Evolutionary conservation across 192 early-diverging fungal genomes (phyloP).

Genomic region (Coemansia erecta): DNA sequence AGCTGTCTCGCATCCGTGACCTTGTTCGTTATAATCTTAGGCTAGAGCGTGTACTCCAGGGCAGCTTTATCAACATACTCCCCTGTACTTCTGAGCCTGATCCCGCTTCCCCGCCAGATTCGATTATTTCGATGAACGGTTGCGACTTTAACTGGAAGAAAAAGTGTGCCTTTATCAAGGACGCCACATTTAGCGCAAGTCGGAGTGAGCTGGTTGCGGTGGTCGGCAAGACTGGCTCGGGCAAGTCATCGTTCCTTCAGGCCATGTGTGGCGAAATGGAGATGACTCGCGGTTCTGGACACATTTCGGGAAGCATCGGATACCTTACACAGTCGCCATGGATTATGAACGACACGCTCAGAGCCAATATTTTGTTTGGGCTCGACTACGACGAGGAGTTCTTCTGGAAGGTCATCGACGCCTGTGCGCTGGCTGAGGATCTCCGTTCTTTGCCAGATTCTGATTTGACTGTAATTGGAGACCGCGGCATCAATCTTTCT

Average conservation of each 20-base stretch:
- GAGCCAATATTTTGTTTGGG: conserved; percentile 80
- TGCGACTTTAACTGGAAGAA: conserved; percentile 21
- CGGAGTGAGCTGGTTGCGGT: conserved; percentile 50
- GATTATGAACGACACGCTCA: conserved; percentile 57
- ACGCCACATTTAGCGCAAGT: conserved; percentile 6
- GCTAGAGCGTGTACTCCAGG: conserved; percentile 22
- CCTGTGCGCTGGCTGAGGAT: conserved; percentile 64
- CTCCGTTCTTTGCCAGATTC: conserved; percentile 58
- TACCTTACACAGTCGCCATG: conserved; percentile 25
- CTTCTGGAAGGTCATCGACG: conserved; percentile 62
- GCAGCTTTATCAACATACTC: conserved; percentile 26
- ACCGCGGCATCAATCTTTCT: conserved; percentile 68
- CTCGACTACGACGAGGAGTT: conserved; percentile 53
- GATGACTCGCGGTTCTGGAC: conserved; percentile 27
- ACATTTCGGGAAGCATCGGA: conserved; percentile 16
- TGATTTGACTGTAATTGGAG: conserved; percentile 70
- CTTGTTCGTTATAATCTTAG: neutral
- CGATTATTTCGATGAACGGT: neutral
- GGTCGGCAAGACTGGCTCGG: conserved; percentile 58
- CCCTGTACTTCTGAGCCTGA: neutral
- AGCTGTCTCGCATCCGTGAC: neutral
- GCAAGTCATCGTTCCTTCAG: conserved; percentile 61
- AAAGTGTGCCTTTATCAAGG: conserved; percentile 3
- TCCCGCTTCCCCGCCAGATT: neutral
- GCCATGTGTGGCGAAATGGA: conserved; percentile 59